phyloP scores from a whole-genome alignment of 345 rosid species.

The Salix udensis region DNA sequence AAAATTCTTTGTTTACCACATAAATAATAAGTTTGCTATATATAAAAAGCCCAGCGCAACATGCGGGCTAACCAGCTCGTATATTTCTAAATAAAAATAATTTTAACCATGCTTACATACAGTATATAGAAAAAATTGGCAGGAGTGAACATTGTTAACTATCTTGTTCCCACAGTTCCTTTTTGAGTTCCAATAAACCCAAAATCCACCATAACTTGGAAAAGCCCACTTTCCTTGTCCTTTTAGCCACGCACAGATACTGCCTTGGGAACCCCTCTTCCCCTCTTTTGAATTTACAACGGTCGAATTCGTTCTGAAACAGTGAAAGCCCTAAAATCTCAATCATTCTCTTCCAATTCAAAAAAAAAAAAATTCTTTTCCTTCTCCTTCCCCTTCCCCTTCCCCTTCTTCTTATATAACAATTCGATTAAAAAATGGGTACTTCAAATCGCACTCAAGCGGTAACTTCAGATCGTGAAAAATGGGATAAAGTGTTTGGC shows the following conservation, averaged over 20 bases:
- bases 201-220: neutral
- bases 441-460: constrained; percentile 13
- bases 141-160: too few species aligned
- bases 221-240: neutral
- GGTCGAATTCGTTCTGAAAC: constrained; percentile 13
- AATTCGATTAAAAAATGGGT: constrained; percentile 18
- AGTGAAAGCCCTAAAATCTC: neutral
- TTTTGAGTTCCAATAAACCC: neutral
- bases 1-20: too few species aligned
- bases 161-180: too few species aligned
- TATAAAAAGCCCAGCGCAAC: too few species aligned
- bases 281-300: constrained; percentile 10
- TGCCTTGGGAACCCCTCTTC: constrained; percentile 5
- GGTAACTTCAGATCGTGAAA: constrained; percentile 39
- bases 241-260: constrained; percentile 18
- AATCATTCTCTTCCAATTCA: neutral
- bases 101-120: too few species aligned
- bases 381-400: neutral
- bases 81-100: too few species aligned
- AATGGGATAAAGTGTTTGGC: constrained; percentile 56
- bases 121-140: too few species aligned
- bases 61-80: too few species aligned
- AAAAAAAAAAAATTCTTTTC: neutral
- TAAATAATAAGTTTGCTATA: too few species aligned
- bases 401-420: neutral